phyloP scores from a whole-genome alignment of 768 basidiomycete species.

The Termitomyces sp. region DNA sequence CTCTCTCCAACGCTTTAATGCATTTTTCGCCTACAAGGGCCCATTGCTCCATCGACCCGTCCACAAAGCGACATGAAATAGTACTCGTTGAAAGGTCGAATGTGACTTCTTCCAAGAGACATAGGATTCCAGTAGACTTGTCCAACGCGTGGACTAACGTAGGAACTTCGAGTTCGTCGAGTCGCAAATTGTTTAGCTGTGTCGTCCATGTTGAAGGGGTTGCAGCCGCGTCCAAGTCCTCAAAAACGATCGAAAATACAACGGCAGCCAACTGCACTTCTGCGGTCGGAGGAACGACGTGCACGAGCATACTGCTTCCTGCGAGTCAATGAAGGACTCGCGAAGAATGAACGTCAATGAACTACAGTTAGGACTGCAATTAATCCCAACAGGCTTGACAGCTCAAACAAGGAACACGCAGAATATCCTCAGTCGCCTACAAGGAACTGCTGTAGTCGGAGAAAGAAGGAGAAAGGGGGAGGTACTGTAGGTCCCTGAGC shows the following conservation, averaged over 20 bases:
- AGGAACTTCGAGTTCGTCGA: slow-evolving; percentile 50
- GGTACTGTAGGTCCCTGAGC: slow-evolving; percentile 1
- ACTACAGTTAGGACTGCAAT: neutral
- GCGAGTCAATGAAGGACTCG: slow-evolving; percentile 1
- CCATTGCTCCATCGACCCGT: slow-evolving; percentile 48
- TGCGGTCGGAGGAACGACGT: slow-evolving; percentile 8
- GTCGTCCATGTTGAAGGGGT: slow-evolving; percentile 49
- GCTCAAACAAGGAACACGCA: neutral
- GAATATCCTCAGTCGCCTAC: neutral
- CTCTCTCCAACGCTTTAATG: slow-evolving; percentile 39
- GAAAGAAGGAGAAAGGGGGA: neutral
- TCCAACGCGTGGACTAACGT: slow-evolving; percentile 52
- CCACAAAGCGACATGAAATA: slow-evolving; percentile 51
- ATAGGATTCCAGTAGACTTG: slow-evolving; percentile 50
- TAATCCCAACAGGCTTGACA: neutral
- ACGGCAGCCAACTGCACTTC: slow-evolving; percentile 41
- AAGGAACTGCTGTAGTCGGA: neutral
- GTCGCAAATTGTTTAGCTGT: slow-evolving; percentile 44
- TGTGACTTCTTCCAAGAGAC: slow-evolving; percentile 51
- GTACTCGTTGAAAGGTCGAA: slow-evolving; percentile 49
- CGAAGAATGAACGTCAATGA: neutral
- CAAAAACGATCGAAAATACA: slow-evolving; percentile 53
- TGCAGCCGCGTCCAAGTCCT: slow-evolving; percentile 42
- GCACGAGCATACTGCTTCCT: slow-evolving; percentile 11
- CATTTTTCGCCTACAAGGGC: slow-evolving; percentile 34